Evolutionary conservation across 2,329 filamentous ascomycete species (phyloP).

Genomic region (Lasiodiplodia sp.): DNA sequence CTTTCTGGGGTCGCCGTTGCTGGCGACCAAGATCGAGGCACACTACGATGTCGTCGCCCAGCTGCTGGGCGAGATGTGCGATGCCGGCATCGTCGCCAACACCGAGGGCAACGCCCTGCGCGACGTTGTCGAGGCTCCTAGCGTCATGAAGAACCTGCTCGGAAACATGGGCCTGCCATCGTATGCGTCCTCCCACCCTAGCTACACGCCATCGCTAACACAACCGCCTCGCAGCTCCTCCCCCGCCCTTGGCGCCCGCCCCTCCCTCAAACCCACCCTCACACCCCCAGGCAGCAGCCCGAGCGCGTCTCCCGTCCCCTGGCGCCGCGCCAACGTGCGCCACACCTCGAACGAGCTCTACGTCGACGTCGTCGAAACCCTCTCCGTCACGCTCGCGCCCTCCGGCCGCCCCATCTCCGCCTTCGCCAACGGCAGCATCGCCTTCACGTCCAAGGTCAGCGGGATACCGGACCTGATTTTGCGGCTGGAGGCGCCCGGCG

Average conservation of each 20-base stretch:
- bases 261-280: constrained; percentile 26
- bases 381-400: constrained; percentile 86
- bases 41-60: constrained; percentile 96
- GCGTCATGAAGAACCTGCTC: constrained; percentile 85
- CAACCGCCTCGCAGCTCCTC: constrained; percentile 8
- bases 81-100: constrained; percentile 85
- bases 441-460: constrained; percentile 93
- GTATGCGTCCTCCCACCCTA: constrained; percentile 50
- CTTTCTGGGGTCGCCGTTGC: constrained; percentile 85
- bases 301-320: constrained; percentile 69
- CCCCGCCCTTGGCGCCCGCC: constrained; percentile 25
- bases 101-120: constrained; percentile 93
- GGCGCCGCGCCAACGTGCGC: constrained; percentile 88
- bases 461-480: constrained; percentile 91
- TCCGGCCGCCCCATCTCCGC: constrained; percentile 88
- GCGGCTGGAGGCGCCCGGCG: constrained; percentile 75
- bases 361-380: constrained; percentile 90
- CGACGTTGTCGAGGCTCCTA: constrained; percentile 91
- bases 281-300: constrained; percentile 34
- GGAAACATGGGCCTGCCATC: constrained; percentile 85
- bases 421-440: constrained; percentile 89
- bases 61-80: constrained; percentile 93
- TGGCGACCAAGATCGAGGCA: constrained; percentile 84
- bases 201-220: background rate
- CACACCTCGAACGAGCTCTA: constrained; percentile 98